Evolutionary conservation across 2,329 filamentous ascomycete species (phyloP), one percentile per base, ranked within the genome.

Genomic region (Dothistroma pini): DNA sequence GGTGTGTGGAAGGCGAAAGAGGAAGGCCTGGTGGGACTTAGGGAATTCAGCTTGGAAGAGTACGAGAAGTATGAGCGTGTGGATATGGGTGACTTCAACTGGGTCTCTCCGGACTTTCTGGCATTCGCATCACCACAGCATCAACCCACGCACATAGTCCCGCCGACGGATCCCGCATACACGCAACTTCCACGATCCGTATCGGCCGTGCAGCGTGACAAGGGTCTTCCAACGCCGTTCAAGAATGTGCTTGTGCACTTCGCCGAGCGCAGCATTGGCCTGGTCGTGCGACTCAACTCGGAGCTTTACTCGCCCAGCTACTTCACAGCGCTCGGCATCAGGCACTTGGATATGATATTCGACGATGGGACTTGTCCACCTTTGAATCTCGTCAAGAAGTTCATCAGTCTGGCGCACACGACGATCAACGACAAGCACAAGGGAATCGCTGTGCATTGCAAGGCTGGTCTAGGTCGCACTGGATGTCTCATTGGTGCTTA

Each of bases 1-100:
- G 95, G 95, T 62, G 92, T 99, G 19, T 99, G 95, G 93, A 96
- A 93, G 76, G 95, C 95, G 51, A 99, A 97, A 81, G 95, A 99
- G 74, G 91, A 97, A 77, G 89, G 89, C 53, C 88, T 96, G 71
- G 96, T 93, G 73, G 90, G 90, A 58, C 81, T 99, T 62, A 92
- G 96, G 74, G 91, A 95, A 74, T 99, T 99, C 74, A 93, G 93
- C 71, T 84, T 99, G 21, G 93, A 97, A 78, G 91, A 97, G 85
- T 99, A 99, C 75, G 95, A 99, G 79, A 89, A 86, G 74, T 99
- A 86, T 71, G 95, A 99, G 79, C 86, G 95, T 61, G 95, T 99
- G 21, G 95, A 99, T 75, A 92, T 97, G 81, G 95, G 95, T 65
- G 95, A 99, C 79, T 99, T 99, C 88, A 99, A 99, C 84, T 99